A percentile compares a stretch with the other conserved stretches of the same genome.
These are phyloP conservation scores for Thelephora ganbajun DNA, from an alignment of 768 basidiomycete genomes.

Conservation along the genomic window DNA sequence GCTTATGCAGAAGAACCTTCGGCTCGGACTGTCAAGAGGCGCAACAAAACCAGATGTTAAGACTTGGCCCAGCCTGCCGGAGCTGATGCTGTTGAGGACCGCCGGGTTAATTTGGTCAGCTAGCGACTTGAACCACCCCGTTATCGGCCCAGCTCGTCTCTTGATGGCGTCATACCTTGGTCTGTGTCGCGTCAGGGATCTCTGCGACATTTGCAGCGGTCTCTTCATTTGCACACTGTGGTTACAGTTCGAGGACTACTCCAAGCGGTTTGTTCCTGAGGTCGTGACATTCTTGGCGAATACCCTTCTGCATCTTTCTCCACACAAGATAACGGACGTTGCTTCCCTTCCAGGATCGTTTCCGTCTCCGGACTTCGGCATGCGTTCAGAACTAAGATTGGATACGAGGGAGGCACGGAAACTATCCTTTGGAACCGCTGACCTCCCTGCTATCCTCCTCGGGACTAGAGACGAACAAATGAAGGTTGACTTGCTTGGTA, in stretches of 20 bases:
- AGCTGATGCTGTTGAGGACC: conserved; percentile 68
- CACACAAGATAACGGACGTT: conserved; percentile 34
- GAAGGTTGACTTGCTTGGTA: conserved; percentile 58
- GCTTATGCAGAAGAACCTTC: conserved; percentile 85
- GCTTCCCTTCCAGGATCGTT: conserved; percentile 52
- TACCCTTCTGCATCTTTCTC: conserved; percentile 58
- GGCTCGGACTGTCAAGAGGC: conserved; percentile 64
- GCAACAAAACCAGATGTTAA: conserved; percentile 44
- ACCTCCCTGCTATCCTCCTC: conserved; percentile 22
- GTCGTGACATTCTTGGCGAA: conserved; percentile 71
- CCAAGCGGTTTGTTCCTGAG: conserved; percentile 84
- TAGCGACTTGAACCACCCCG: conserved; percentile 85
- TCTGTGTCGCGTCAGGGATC: conserved; percentile 62
- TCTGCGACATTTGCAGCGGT: conserved; percentile 70
- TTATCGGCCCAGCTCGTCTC: conserved; percentile 74
- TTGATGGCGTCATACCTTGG: conserved; percentile 88
- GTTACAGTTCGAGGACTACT: conserved; percentile 70
- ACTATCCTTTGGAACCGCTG: conserved; percentile 14
- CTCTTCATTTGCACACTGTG: conserved; percentile 81
- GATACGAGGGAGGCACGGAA: conserved; percentile 24
- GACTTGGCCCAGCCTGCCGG: conserved; percentile 82
- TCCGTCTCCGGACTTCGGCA: conserved; percentile 55
- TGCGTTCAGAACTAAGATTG: conserved; percentile 28
- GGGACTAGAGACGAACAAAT: conserved; percentile 32
- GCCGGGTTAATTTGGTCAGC: conserved; percentile 84